Evolutionary conservation across 441 rosid genomes (phyloP).

Genomic region (Geranium incanum): DNA sequence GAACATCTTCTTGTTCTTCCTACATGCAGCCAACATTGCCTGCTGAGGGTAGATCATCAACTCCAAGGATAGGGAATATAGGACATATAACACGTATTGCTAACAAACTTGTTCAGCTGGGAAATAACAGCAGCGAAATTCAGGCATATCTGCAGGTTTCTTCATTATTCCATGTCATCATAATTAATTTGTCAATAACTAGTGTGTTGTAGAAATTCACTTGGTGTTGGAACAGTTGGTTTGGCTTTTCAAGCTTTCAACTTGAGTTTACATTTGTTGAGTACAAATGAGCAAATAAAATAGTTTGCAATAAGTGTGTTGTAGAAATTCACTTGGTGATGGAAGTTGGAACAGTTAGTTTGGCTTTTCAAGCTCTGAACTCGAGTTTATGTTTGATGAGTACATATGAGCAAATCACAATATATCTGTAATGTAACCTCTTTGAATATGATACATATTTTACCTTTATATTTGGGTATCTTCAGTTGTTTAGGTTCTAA

Average conservation of each 20-base stretch:
- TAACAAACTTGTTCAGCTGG: constrained; percentile 77
- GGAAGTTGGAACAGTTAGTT: neutral
- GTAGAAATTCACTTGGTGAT: neutral
- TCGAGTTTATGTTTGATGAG: neutral
- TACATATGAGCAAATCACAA: neutral
- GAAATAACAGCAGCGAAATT: constrained; percentile 51
- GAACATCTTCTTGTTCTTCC: constrained; percentile 14
- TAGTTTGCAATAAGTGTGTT: neutral
- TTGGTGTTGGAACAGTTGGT: neutral
- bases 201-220: neutral
- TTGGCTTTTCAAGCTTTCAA: neutral
- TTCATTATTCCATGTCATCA: constrained; percentile 7
- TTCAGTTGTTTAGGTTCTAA: neutral
- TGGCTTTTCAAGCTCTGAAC: neutral
- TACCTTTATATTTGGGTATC: neutral
- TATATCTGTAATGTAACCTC: neutral
- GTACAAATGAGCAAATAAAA: neutral
- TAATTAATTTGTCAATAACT: neutral
- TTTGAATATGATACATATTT: neutral
- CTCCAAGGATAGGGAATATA: constrained; percentile 69
- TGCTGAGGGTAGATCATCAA: constrained; percentile 51
- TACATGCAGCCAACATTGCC: constrained; percentile 67
- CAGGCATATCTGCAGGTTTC: constrained; percentile 69
- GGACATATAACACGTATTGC: constrained; percentile 87
- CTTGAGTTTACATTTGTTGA: neutral